phyloP scores from a whole-genome alignment of 371 early-diverging fungal genomes.

The Dipsacomyces acuminosporus region DNA sequence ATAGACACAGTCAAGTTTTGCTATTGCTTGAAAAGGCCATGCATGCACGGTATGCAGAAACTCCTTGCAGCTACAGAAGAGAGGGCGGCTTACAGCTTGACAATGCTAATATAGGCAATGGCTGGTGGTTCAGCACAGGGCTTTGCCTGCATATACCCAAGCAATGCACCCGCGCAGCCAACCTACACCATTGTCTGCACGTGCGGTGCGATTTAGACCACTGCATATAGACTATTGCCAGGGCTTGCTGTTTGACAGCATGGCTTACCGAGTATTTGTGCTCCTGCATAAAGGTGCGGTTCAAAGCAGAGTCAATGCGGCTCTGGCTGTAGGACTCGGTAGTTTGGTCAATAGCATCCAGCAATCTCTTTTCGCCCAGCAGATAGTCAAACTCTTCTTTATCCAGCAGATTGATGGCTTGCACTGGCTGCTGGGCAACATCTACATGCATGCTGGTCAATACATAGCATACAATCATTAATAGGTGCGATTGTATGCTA shows the following conservation, averaged over 20 bases:
- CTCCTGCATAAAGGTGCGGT: not conserved
- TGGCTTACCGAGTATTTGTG: constrained; percentile 3
- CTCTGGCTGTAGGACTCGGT: not conserved
- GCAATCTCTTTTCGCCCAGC: not conserved
- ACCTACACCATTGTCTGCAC: constrained; percentile 16
- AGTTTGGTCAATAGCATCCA: not conserved
- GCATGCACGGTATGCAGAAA: too few relatives aligned
- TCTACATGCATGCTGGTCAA: too few relatives aligned
- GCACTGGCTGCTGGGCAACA: not conserved
- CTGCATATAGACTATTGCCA: too few relatives aligned
- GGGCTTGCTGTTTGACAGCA: too few relatives aligned
- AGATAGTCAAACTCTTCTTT: constrained; percentile 3
- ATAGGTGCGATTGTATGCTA: too few relatives aligned
- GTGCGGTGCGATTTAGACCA: too few relatives aligned
- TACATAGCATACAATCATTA: too few relatives aligned
- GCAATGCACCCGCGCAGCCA: constrained; percentile 31
- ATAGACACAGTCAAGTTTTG: constrained; percentile 2
- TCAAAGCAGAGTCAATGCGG: not conserved
- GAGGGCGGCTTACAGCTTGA: constrained; percentile 14
- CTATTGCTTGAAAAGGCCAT: too few relatives aligned
- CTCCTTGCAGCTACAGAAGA: too few relatives aligned
- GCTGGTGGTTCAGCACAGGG: not conserved
- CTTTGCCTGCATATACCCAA: constrained; percentile 15
- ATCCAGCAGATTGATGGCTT: not conserved
- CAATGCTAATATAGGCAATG: not conserved